Percentiles rank a stretch among this genome's conserved stretches.
phyloP scores from a whole-genome alignment of 768 basidiomycete species.

The Gloeophyllum trabeum region DNA sequence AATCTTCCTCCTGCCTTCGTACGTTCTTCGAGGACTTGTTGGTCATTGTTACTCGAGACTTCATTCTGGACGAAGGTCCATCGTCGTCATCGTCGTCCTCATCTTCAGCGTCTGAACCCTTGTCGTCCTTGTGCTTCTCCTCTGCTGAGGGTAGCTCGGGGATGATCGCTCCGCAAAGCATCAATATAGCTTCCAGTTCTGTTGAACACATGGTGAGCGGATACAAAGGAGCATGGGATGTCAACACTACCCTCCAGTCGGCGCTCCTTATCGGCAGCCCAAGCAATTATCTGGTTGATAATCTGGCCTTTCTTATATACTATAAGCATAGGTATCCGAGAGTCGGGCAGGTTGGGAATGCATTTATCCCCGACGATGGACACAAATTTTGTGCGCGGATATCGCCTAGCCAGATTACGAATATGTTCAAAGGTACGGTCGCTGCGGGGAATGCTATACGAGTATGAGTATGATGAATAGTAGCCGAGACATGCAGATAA shows the following conservation, averaged over 20 bases:
- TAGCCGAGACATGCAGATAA: not conserved
- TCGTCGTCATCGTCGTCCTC: slow-evolving; percentile 36
- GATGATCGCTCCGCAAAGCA: slow-evolving; percentile 56
- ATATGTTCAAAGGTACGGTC: slow-evolving; percentile 68
- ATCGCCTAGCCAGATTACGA: slow-evolving; percentile 59
- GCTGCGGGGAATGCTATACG: slow-evolving; percentile 62
- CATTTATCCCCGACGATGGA: slow-evolving; percentile 92
- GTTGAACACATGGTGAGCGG: slow-evolving; percentile 3
- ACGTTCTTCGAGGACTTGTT: slow-evolving; percentile 52
- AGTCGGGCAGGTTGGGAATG: slow-evolving; percentile 92
- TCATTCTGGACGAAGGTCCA: slow-evolving; percentile 41
- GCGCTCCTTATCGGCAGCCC: slow-evolving; percentile 74
- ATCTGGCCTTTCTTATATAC: slow-evolving; percentile 92
- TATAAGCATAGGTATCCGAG: slow-evolving; percentile 83
- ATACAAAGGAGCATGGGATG: slow-evolving; percentile 3
- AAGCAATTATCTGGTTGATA: slow-evolving; percentile 71
- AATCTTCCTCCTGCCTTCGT: slow-evolving; percentile 47
- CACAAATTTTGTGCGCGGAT: slow-evolving; percentile 91
- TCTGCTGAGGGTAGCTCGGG: slow-evolving; percentile 37
- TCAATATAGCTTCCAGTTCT: slow-evolving; percentile 66
- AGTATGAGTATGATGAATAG: slow-evolving; percentile 1
- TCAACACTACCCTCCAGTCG: slow-evolving; percentile 52
- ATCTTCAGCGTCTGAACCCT: slow-evolving; percentile 24
- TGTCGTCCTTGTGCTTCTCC: slow-evolving; percentile 13
- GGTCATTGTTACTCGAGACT: slow-evolving; percentile 45